Evolutionary conservation across 345 rosid genomes (phyloP), one percentile per base, ranked within the genome.

Genomic region (Gossypium australe): DNA sequence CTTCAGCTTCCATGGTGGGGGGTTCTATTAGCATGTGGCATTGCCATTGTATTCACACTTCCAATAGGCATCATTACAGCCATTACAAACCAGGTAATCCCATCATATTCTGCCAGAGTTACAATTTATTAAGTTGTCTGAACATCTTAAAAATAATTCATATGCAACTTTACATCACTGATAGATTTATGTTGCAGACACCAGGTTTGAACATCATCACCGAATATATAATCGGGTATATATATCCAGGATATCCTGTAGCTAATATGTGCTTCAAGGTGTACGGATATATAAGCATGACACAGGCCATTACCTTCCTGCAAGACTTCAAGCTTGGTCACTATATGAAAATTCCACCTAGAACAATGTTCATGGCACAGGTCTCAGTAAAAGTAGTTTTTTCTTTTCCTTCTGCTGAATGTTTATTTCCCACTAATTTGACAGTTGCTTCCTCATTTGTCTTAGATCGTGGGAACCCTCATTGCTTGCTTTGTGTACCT

Each of bases 1-100:
- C 99, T 95, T 78, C 98, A 93, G 38, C 74, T 93, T 68, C 99
- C 98, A 3, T 95, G 99, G 99, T 95, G 99, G 98, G 99, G 98
- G 58, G 98, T 93, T 66, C 56, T 93, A n/a, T 79, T 95, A 56
- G 99, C 99, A 4, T 95, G 97, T 72, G 76, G 65, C 20, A 78
- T 95, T 59, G 99, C 99, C 78, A 86, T 95, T 70, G 13, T 82
- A 10, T 93, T 95, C 84, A 93, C 98, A 59, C 97, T 95, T 73
- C 99, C 99, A 9, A 88, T 93, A 4, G 99, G 98, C 17, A 91
- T 93, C 80, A 90, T 95, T 78, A 95, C 98, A 1, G 98, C 99
- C 67, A 91, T 91, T 71, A 95, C 99, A 25, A 95, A 95, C 77
- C 99, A 95, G 98, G 99, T 86, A 68, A 24, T 22, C 41, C 41